These are phyloP conservation scores for Trichoderma citrinoviride DNA, from an alignment of 2,329 filamentous ascomycete species.

Conservation along the genomic window DNA sequence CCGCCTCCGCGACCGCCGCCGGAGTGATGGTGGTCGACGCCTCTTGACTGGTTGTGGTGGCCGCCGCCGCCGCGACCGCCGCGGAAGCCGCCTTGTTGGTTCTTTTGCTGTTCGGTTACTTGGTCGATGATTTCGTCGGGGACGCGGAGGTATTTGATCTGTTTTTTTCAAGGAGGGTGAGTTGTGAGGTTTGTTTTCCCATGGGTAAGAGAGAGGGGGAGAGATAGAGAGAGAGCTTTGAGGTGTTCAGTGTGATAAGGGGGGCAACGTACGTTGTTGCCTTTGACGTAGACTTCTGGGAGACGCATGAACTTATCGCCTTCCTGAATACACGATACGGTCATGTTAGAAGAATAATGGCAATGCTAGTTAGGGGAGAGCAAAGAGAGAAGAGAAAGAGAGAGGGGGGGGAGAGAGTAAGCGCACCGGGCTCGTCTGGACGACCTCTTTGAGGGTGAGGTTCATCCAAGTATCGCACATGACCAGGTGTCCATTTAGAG, in stretches of 20 bases:
- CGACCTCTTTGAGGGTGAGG: slow-evolving; percentile 91
- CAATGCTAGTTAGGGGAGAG: neutral
- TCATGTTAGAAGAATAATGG: neutral
- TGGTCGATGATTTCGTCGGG: slow-evolving; percentile 95
- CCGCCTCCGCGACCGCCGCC: slow-evolving; percentile 58
- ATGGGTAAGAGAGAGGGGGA: neutral
- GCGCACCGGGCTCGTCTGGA: slow-evolving; percentile 82
- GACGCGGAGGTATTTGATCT: slow-evolving; percentile 98
- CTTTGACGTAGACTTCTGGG: slow-evolving; percentile 92
- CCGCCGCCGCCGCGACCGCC: slow-evolving; percentile 63
- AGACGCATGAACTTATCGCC: slow-evolving; percentile 91
- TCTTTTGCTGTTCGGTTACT: slow-evolving; percentile 88
- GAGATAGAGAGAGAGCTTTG: neutral
- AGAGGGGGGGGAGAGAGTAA: neutral
- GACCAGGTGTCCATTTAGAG: slow-evolving; percentile 91
- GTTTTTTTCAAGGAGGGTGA: too few species aligned
- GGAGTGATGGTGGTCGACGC: slow-evolving; percentile 42
- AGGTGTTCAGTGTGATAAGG: too few species aligned
- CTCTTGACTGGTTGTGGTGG: slow-evolving; percentile 52
- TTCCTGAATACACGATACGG: slow-evolving; percentile 50
- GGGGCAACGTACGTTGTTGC: slow-evolving; percentile 78
- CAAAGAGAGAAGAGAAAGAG: too few species aligned
- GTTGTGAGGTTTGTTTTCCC: too few species aligned
- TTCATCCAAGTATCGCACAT: slow-evolving; percentile 99
- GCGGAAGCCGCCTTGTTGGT: slow-evolving; percentile 60